A percentile compares a stretch with the other conserved stretches of the same genome.
Conservation (phyloP, 768 basidiomycete species). For the Postia placenta region DNA sequence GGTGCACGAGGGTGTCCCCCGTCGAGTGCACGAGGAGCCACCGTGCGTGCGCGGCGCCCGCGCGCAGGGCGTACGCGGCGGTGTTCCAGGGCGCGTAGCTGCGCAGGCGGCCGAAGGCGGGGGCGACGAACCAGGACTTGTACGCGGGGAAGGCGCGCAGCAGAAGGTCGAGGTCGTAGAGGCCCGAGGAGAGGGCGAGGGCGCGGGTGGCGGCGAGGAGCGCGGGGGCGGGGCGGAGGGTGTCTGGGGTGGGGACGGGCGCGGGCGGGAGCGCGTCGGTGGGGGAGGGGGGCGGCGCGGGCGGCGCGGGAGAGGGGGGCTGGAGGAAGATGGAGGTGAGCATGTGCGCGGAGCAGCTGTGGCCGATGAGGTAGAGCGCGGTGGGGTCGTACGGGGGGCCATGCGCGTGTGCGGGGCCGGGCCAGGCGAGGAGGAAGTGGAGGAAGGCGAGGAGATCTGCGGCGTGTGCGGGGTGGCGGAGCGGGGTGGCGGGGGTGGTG, state of each 20-base stretch:
- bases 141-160: slow-evolving; percentile 63
- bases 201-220: slow-evolving; percentile 44
- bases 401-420: slow-evolving; percentile 24
- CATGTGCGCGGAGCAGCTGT: slow-evolving; percentile 84
- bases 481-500: slow-evolving; percentile 36
- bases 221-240: slow-evolving; percentile 36
- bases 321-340: slow-evolving; percentile 62
- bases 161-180: slow-evolving; percentile 68
- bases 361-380: slow-evolving; percentile 58
- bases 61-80: slow-evolving; percentile 33
- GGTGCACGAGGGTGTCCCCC: slow-evolving; percentile 64
- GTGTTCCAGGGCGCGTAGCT: slow-evolving; percentile 47
- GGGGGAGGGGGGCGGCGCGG: slow-evolving; percentile 36
- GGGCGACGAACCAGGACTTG: slow-evolving; percentile 60
- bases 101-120: slow-evolving; percentile 47
- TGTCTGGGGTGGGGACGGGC: slow-evolving; percentile 18
- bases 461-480: slow-evolving; percentile 68
- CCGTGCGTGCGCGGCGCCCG: not conserved
- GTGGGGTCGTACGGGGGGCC: slow-evolving; percentile 31
- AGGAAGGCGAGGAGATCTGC: slow-evolving; percentile 60
- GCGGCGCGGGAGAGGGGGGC: slow-evolving; percentile 15
- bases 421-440: slow-evolving; percentile 47
- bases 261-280: slow-evolving; percentile 42
- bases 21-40: slow-evolving; percentile 77
- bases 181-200: slow-evolving; percentile 66